Evolutionary conservation across 2,329 filamentous ascomycete species (phyloP).

Genomic region (Colletotrichum sp.): DNA sequence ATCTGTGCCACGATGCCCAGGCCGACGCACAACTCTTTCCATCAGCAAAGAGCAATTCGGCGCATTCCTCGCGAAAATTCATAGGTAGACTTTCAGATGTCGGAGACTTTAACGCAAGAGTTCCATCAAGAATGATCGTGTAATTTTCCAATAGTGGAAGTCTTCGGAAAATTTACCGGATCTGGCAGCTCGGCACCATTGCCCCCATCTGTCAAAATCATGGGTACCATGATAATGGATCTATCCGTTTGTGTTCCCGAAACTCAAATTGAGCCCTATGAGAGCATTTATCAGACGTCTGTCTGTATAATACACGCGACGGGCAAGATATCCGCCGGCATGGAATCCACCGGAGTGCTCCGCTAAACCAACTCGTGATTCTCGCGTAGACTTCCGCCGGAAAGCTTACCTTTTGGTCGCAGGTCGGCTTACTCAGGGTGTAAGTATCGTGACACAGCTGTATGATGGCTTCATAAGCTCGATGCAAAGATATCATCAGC

Average conservation of each 20-base stretch:
- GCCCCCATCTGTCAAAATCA: background rate
- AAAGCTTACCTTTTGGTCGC: background rate
- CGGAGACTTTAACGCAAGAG: background rate
- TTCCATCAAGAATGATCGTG: background rate
- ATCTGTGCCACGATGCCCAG: background rate
- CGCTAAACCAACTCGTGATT: fast-evolving
- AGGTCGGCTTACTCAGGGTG: background rate
- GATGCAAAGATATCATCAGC: no score
- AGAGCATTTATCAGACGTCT: background rate
- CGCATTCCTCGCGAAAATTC: background rate
- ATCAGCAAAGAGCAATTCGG: background rate
- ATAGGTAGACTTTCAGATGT: background rate
- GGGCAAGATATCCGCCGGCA: background rate
- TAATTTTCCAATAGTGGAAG: background rate
- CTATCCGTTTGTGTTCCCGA: background rate
- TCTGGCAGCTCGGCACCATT: background rate
- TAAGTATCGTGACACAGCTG: background rate
- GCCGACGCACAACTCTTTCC: background rate
- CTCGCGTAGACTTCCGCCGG: background rate
- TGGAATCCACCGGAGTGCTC: background rate
- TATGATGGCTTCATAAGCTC: no score
- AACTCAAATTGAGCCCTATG: background rate
- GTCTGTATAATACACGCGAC: background rate
- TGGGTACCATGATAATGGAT: background rate
- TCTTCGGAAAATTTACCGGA: background rate